phyloP scores from a whole-genome alignment of 2,329 filamentous ascomycete species.

The Beauveria medogensis region DNA sequence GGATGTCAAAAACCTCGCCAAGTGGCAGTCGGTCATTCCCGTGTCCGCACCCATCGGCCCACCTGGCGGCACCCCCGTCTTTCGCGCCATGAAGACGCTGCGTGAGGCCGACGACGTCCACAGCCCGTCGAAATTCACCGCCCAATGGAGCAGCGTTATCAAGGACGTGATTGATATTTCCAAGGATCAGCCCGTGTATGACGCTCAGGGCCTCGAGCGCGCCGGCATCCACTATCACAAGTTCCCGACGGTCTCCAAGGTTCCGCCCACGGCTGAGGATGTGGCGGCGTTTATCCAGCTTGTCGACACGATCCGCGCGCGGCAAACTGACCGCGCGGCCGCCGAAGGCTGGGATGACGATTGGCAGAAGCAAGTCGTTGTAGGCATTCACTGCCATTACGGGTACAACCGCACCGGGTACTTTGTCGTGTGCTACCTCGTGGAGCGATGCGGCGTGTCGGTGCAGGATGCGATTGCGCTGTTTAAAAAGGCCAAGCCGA shows the following conservation, averaged over 20 bases:
- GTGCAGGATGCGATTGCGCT: conserved; percentile 71
- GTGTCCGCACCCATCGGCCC: conserved; percentile 68
- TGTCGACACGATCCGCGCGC: conserved; percentile 51
- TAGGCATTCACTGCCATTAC: conserved; percentile 92
- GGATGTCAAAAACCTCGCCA: conserved; percentile 93
- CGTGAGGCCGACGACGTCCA: conserved; percentile 81
- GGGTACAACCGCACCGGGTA: conserved; percentile 93
- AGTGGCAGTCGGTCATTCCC: conserved; percentile 75
- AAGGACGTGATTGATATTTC: conserved; percentile 83
- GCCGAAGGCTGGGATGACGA: conserved; percentile 34
- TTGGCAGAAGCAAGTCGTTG: conserved; percentile 30
- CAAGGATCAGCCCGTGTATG: conserved; percentile 84
- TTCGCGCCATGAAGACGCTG: conserved; percentile 87
- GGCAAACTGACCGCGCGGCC: conserved; percentile 32
- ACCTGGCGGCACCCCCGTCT: conserved; percentile 43
- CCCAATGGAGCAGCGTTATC: conserved; percentile 57
- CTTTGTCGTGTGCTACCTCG: conserved; percentile 83
- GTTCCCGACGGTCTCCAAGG: conserved; percentile 85
- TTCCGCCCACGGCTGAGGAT: conserved; percentile 59
- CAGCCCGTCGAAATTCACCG: conserved; percentile 63
- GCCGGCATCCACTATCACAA: conserved; percentile 70
- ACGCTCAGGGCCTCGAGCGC: conserved; percentile 60
- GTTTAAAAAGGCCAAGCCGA: conserved; percentile 64
- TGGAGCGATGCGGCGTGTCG: conserved; percentile 65
- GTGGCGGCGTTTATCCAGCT: conserved; percentile 46